Percentiles rank a stretch among this genome's conserved stretches.
Evolutionary conservation across 352 stramenopile genomes (phyloP).

Genomic region (Aphanomyces stellatus): DNA sequence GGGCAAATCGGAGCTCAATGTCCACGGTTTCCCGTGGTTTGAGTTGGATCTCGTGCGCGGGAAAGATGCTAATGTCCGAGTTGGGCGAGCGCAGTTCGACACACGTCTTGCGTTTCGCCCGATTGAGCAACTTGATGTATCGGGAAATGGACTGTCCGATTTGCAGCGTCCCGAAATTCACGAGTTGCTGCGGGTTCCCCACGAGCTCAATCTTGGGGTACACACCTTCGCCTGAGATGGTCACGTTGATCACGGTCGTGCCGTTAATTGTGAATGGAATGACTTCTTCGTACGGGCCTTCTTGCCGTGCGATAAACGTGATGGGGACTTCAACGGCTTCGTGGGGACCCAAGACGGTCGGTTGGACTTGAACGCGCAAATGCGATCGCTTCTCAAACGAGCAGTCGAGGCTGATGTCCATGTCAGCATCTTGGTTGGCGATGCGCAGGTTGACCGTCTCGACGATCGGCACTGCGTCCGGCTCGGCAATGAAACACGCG

Average conservation of each 20-base stretch:
- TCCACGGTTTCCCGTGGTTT: constrained; percentile 66
- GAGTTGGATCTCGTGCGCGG: constrained; percentile 49
- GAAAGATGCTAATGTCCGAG: constrained; percentile 53
- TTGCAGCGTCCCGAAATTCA: constrained; percentile 78
- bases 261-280: constrained; percentile 90
- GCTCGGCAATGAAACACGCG: constrained; percentile 84
- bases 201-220: constrained; percentile 79
- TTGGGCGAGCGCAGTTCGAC: constrained; percentile 42
- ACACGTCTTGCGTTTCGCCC: constrained; percentile 58
- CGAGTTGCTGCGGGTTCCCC: constrained; percentile 70
- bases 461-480: constrained; percentile 37
- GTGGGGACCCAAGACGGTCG: constrained; percentile 71
- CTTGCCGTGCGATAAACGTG: constrained; percentile 78
- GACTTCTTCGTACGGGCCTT: constrained; percentile 71
- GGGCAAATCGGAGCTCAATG: constrained; percentile 67
- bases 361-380: constrained; percentile 76
- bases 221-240: constrained; percentile 64
- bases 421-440: constrained; percentile 82
- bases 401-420: constrained; percentile 82
- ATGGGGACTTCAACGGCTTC: constrained; percentile 74
- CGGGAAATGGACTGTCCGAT: constrained; percentile 66
- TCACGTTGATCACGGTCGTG: constrained; percentile 65
- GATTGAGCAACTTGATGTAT: constrained; percentile 80
- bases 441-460: constrained; percentile 61
- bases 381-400: constrained; percentile 82